Conservation (phyloP, 345 rosid species). For the Populus deltoides region DNA sequence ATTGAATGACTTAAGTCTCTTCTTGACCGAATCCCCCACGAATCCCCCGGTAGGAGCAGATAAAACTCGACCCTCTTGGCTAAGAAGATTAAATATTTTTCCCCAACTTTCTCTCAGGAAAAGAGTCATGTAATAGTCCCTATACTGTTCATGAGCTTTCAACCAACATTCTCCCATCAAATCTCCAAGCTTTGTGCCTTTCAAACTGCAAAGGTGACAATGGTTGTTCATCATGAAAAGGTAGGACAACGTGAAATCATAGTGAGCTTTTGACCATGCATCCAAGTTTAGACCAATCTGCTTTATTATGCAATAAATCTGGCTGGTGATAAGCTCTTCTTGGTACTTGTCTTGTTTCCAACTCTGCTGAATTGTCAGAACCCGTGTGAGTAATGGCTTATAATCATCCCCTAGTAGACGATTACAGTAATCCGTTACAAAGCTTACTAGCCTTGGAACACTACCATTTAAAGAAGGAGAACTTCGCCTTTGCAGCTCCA, state of each 20-base stretch:
- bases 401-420: constrained; percentile 46
- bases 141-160: constrained; percentile 58
- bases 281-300: constrained; percentile 68
- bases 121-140: constrained; percentile 58
- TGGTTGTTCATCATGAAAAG: constrained; percentile 92
- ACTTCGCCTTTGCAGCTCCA: constrained; percentile 54
- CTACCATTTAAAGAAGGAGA: constrained; percentile 53
- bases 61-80: constrained; percentile 19
- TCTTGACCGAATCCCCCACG: constrained; percentile 31
- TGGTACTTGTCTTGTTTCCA: constrained; percentile 62
- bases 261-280: constrained; percentile 59
- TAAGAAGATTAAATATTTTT: constrained; percentile 31
- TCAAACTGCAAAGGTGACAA: constrained; percentile 50
- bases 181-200: constrained; percentile 58
- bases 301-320: constrained; percentile 48
- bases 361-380: constrained; percentile 49
- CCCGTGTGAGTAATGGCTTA: constrained; percentile 51
- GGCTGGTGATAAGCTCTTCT: constrained; percentile 45
- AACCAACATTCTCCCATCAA: constrained; percentile 86
- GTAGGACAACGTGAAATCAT: constrained; percentile 44
- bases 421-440: constrained; percentile 69
- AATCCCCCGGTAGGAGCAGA: constrained; percentile 22
- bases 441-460: constrained; percentile 60
- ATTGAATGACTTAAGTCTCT: constrained; percentile 45
- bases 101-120: constrained; percentile 74